phyloP scores from a whole-genome alignment of 2,329 filamentous ascomycete species.

The Hypoxylon sp. region DNA sequence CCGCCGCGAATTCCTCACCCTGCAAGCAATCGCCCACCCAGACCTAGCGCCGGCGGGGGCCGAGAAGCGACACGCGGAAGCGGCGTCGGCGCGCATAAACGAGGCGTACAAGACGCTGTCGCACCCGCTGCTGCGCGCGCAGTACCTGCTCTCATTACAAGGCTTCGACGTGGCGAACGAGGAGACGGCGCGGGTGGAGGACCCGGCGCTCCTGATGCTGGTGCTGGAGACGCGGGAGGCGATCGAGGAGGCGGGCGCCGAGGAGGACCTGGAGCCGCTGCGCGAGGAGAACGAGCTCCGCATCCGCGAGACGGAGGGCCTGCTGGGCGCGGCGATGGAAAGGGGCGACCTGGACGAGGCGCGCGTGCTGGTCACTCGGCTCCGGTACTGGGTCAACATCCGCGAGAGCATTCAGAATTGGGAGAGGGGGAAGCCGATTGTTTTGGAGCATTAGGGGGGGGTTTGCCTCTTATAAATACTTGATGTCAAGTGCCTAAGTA shows the following conservation, averaged over 20 bases:
- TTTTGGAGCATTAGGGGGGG: slow-evolving; percentile 58
- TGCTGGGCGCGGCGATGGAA: slow-evolving; percentile 71
- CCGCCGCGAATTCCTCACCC: slow-evolving; percentile 83
- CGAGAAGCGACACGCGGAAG: slow-evolving; percentile 71
- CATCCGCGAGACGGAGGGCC: slow-evolving; percentile 68
- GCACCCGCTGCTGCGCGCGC: slow-evolving; percentile 81
- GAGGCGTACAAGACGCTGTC: slow-evolving; percentile 87
- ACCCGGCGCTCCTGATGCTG: slow-evolving; percentile 74
- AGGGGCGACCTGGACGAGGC: slow-evolving; percentile 72
- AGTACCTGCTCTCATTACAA: slow-evolving; percentile 79
- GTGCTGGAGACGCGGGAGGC: slow-evolving; percentile 82
- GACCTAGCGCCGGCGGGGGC: slow-evolving; percentile 67
- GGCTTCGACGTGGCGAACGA: slow-evolving; percentile 83
- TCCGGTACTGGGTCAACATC: slow-evolving; percentile 93
- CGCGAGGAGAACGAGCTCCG: slow-evolving; percentile 72
- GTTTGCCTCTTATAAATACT: too few species aligned
- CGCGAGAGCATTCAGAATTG: slow-evolving; percentile 81
- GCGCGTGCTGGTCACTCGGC: slow-evolving; percentile 74
- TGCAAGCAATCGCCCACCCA: slow-evolving; percentile 81
- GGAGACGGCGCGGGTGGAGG: slow-evolving; percentile 75
- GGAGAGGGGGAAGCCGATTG: slow-evolving; percentile 76
- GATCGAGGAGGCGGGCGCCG: slow-evolving; percentile 74
- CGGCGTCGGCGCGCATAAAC: slow-evolving; percentile 84
- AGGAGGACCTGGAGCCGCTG: slow-evolving; percentile 70
- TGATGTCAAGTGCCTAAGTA: too few species aligned